Evolutionary conservation across 176 grass and related monocot genomes (phyloP), one percentile per base, ranked within the genome.

Genomic region (Areca catechu): DNA sequence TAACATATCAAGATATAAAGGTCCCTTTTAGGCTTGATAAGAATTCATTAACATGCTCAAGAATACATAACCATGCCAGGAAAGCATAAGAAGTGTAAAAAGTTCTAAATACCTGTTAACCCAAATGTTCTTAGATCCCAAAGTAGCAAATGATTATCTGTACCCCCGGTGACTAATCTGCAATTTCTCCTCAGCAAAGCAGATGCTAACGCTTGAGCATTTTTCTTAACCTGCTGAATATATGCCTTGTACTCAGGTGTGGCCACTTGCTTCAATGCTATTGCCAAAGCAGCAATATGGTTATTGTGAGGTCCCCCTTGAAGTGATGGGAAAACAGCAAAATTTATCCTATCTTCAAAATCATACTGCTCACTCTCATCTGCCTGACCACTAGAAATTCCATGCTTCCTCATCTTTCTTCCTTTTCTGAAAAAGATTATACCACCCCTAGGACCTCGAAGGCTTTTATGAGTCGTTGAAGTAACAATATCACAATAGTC

Each of bases 91-190:
- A 43, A 12, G 10, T 2, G 34, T 43, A 43, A 43, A 12, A 14
- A 3, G 10, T 43, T 43, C 34, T 43, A 54, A 57, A 28, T 72
- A 90, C 86, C 86, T 78, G 78, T 78, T 61, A 90, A 85, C 3
- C 81, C 77, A 81, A 90, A 80, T 58, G 69, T 83, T 49, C 81
- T 83, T 23, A 90, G 77, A 70, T 90, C 86, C 86, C 86, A 90
- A 53, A 90, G 78, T 24, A 90, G 61, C 52, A 90, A 68, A 63
- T 90, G 86, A 50, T 90, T 90, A 56, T 85, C 86, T 19, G 86
- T 85, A 58, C 86, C 86, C 48, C 83, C 82, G 50, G 82, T 85
- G 18, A 90, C 82, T 55, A 85, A 58, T 58, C 69, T 77, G 60
- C 79, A 90, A 43, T 83, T 83, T 70, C 79, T 90, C 60, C 71